A percentile compares a stretch with the other conserved stretches of the same genome.
Evolutionary conservation across 345 rosid genomes (phyloP).

Genomic region (Xanthoceras sorbifolium): DNA sequence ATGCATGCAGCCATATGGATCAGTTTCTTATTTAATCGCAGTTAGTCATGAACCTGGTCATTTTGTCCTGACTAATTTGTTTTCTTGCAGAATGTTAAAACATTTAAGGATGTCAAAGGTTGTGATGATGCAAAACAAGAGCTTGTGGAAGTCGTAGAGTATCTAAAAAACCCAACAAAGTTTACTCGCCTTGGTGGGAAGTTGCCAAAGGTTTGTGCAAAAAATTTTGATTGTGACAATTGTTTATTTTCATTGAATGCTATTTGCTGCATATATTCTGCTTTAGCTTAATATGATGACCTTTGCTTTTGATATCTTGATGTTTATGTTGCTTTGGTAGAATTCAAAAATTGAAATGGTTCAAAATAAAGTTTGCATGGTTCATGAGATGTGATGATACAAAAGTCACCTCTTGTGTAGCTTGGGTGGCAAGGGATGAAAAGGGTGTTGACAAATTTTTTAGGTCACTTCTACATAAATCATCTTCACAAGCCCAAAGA

Average conservation of each 20-base stretch:
- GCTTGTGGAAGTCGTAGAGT: conserved; percentile 98
- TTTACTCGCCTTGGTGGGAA: conserved; percentile 99
- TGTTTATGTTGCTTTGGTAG: background rate
- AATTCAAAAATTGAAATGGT: background rate
- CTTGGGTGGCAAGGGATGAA: background rate
- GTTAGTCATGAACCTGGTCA: background rate
- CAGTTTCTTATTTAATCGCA: conserved; percentile 3
- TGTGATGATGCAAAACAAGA: conserved; percentile 99
- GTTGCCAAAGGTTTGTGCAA: conserved; percentile 82
- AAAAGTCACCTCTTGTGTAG: background rate
- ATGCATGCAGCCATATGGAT: conserved; percentile 11
- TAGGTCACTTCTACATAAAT: background rate
- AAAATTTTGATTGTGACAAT: conserved; percentile 2
- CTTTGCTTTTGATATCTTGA: background rate
- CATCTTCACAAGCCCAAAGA: background rate
- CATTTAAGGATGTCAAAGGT: conserved; percentile 99
- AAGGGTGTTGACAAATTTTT: background rate
- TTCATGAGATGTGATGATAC: background rate
- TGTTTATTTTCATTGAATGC: background rate
- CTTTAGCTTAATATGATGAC: conserved; percentile 10
- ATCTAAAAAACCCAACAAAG: conserved; percentile 88
- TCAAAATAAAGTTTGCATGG: background rate
- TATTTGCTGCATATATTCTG: background rate
- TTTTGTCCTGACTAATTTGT: conserved; percentile 26
- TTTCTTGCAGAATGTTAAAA: conserved; percentile 85